Conservation (phyloP, 1,284 basidiomycete species). For the Puccinia polysora region DNA sequence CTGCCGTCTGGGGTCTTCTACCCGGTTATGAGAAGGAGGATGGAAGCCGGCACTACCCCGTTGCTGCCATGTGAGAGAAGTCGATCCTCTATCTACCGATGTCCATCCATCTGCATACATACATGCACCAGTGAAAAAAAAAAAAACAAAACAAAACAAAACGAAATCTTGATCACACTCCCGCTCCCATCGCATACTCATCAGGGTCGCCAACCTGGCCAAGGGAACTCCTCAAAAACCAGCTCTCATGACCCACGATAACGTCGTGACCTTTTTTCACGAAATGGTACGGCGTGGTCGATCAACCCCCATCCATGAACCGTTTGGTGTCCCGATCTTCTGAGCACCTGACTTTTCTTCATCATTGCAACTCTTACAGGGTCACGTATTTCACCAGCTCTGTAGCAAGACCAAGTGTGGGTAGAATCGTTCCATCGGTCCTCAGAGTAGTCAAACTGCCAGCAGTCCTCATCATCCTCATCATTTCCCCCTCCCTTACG, state of each 20-base stretch:
- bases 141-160: too few relatives aligned
- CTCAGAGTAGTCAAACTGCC: too few relatives aligned
- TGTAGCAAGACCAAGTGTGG: constrained; percentile 67
- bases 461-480: too few relatives aligned
- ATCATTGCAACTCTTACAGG: constrained; percentile 69
- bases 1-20: constrained; percentile 70
- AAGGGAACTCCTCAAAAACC: constrained; percentile 73
- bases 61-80: constrained; percentile 67
- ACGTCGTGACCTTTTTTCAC: constrained; percentile 56
- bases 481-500: too few relatives aligned
- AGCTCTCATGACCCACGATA: constrained; percentile 74
- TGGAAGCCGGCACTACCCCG: constrained; percentile 65
- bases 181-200: not conserved
- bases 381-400: constrained; percentile 78
- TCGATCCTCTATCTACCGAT: not conserved
- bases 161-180: too few relatives aligned
- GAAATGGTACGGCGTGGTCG: constrained; percentile 57
- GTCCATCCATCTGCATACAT: too few relatives aligned
- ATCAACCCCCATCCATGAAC: too few relatives aligned
- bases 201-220: constrained; percentile 69
- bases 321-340: too few relatives aligned
- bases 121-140: too few relatives aligned
- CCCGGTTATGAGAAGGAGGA: constrained; percentile 50
- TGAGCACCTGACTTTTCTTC: constrained; percentile 19
- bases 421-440: too few relatives aligned